Conservation (phyloP, 2,329 filamentous ascomycete genomes). For the Penicillium sclerotigenum region DNA sequence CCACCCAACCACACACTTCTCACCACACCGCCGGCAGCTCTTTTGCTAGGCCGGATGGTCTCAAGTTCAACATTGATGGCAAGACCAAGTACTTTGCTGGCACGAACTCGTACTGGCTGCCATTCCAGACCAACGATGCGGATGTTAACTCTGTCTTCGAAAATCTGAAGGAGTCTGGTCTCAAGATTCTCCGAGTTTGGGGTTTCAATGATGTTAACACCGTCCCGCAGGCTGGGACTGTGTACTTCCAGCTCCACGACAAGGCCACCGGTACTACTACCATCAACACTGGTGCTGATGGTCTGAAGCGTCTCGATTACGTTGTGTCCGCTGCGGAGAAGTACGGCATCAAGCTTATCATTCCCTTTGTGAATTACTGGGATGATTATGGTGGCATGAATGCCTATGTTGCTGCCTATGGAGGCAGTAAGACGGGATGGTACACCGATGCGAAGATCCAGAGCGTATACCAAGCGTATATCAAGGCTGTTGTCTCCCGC, state of each 20-base stretch:
- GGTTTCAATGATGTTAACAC: neutral
- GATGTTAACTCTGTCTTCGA: neutral
- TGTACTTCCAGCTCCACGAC: neutral
- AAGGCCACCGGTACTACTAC: neutral
- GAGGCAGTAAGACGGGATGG: neutral
- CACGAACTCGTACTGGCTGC: neutral
- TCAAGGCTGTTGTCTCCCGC: neutral
- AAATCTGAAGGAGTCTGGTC: neutral
- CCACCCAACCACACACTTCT: neutral
- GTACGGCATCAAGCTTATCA: neutral
- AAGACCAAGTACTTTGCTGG: neutral
- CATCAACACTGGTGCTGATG: neutral
- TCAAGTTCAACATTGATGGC: neutral
- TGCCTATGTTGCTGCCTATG: neutral
- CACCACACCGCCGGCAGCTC: neutral
- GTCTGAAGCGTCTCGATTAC: neutral
- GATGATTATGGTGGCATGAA: neutral
- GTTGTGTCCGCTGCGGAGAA: neutral
- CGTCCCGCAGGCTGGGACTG: neutral
- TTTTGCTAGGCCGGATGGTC: neutral
- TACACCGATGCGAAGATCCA: neutral
- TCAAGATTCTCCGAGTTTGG: neutral
- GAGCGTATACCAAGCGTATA: neutral
- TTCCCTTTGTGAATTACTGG: neutral
- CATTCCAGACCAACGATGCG: neutral